Base-by-base conservation (phyloP, 2,329 filamentous ascomycete species). In the Aspergillus sojae region DNA sequence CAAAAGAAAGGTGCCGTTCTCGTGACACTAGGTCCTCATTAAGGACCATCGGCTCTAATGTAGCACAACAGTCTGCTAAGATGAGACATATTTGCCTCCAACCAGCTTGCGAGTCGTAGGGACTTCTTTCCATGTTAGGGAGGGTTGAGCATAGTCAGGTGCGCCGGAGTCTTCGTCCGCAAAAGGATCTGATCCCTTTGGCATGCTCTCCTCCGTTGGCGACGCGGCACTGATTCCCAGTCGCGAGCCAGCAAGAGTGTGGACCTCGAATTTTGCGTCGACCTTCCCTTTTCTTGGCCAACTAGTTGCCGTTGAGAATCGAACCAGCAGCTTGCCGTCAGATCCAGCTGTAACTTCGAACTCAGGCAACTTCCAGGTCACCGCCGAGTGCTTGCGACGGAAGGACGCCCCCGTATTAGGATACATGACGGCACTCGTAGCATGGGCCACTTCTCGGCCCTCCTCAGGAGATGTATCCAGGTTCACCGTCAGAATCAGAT, bases 191-290 rank as follows among this genome's bases (percentile, higher is more conserved):
- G 67, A 65, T 16, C 77, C 78, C 55, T 71, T 74, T 52, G 68
- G 71, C 23, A 66, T 64, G n/a, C 69, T 65, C 5, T 70, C 70
- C 11, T 69, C 65, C 26, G 63, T 52, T 28, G 67, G 56, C 50
- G 74, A 70, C 59, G 76, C 62, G 61, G 75, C 67, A 66, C 83
- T 76, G 78, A 93, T 82, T 5, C 87, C 89, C 61, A 97, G 86
- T 11, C 88, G 88, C 67, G 88, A 90, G 0, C 86, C 86, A 0
- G 80, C 79, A 45, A 85, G 81, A 2, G 81, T 84, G 53, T 73
- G 75, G 26, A 90, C 81, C 75, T 97, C 93, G 88, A 94, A 97
- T 61, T 89, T 84, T 0, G 92, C 92, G 76, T 99, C 94, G 10
- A 96, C 85, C 60, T 87, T 88, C 0, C 93, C 93, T 5, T 91